Evolutionary conservation across 352 stramenopile genomes (phyloP).

Genomic region (Peronospora farinosa): DNA sequence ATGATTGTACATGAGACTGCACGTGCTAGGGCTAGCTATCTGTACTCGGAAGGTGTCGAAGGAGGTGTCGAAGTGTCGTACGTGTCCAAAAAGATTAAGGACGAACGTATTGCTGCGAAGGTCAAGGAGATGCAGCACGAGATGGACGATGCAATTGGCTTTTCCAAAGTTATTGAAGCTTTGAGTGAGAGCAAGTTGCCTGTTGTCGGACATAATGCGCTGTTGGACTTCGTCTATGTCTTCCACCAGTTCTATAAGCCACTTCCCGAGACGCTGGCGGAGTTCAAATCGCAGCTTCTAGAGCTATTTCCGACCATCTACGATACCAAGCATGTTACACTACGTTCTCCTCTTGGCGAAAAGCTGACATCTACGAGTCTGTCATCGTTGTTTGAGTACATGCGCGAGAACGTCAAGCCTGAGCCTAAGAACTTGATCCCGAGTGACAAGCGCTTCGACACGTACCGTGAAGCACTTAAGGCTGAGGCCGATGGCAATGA

Average conservation of each 20-base stretch:
- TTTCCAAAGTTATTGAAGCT: constrained; percentile 71
- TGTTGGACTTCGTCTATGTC: constrained; percentile 81
- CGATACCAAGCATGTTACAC: constrained; percentile 70
- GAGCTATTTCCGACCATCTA: constrained; percentile 71
- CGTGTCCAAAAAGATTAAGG: constrained; percentile 55
- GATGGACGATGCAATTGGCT: constrained; percentile 64
- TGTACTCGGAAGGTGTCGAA: constrained; percentile 49
- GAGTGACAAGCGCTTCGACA: constrained; percentile 48
- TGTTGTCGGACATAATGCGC: constrained; percentile 73
- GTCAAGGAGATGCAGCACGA: constrained; percentile 49
- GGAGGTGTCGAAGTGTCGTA: constrained; percentile 54
- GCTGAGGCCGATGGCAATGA: constrained; percentile 39
- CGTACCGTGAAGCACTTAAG: constrained; percentile 55
- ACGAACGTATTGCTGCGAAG: constrained; percentile 49
- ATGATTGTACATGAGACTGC: constrained; percentile 69
- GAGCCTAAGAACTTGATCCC: constrained; percentile 49
- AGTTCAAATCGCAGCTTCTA: constrained; percentile 67
- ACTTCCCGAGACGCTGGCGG: constrained; percentile 54
- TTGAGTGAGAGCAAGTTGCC: constrained; percentile 71
- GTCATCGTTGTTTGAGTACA: constrained; percentile 69
- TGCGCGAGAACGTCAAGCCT: constrained; percentile 58
- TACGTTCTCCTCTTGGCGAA: constrained; percentile 44
- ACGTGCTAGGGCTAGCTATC: constrained; percentile 45
- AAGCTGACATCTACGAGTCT: constrained; percentile 61
- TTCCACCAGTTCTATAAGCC: constrained; percentile 81